Conservation (phyloP, 768 basidiomycete species). For the Pleurotus cornucopiae region DNA sequence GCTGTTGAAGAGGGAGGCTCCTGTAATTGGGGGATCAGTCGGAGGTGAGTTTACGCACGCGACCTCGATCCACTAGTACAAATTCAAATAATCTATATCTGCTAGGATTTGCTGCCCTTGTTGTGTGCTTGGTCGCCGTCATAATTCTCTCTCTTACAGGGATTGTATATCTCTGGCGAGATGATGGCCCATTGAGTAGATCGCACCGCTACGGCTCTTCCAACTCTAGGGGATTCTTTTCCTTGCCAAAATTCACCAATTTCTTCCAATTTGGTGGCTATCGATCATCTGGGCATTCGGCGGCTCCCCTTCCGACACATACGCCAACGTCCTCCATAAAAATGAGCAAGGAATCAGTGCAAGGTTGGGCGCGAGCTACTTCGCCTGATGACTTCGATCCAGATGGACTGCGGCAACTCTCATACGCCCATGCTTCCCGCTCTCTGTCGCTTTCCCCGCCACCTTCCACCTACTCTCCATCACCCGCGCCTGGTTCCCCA, state of each 20-base stretch:
- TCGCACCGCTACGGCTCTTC: neutral
- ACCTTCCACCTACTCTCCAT: neutral
- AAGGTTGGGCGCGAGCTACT: neutral
- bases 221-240: neutral
- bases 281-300: neutral
- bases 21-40: slow-evolving; percentile 2
- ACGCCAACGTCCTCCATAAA: neutral
- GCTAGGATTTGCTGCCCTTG: slow-evolving; percentile 2
- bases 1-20: neutral
- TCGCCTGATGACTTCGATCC: neutral
- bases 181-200: neutral
- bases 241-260: neutral
- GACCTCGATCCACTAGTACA: neutral
- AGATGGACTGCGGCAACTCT: slow-evolving; percentile 2
- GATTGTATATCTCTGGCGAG: slow-evolving; percentile 1
- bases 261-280: neutral
- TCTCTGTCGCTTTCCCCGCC: neutral
- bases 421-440: neutral
- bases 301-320: neutral
- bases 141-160: slow-evolving; percentile 1
- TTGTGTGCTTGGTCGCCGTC: slow-evolving; percentile 4
- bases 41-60: neutral
- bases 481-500: neutral
- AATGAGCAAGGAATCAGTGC: neutral
- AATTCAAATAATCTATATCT: neutral